Evolutionary conservation across 2,329 filamentous ascomycete genomes (phyloP), one percentile per base, ranked within the genome.

Genomic region (Ophiognomonia clavigignenti-juglandacearum): DNA sequence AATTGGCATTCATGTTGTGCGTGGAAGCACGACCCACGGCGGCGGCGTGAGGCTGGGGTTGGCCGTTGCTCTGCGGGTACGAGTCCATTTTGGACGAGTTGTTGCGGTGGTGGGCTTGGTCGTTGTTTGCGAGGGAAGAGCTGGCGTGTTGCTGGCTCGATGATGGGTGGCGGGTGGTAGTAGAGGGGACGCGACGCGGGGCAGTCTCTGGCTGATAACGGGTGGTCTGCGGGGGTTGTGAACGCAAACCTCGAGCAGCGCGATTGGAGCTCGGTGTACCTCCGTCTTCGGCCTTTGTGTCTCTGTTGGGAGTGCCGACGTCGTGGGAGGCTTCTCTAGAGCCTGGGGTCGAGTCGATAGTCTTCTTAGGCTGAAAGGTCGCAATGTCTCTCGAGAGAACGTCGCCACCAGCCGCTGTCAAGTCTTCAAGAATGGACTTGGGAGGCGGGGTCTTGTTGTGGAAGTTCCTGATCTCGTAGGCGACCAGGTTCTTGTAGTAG

Each of bases 401-500:
- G 29, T 83, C 78, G 16, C 86, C 88, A 41, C 89, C 88, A 64
- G 91, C 93, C 7, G 89, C 90, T 7, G 88, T 92, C 13, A 88
- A 86, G 36, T 90, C 83, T 65, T 96, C 90, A 27, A 96, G 73
- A 39, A 95, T 95, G 58, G 95, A 88, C 57, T 86, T 89, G 6
- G 89, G 88, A 14, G 90, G 90, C 0, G 90, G 90, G 53, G 90
- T 87, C 64, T 86, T 83, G 45, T 83, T 78, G 67, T 91, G 86
- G 35, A 90, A 69, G 10, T 82, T 85, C 39, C 80, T 80, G 59
- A 95, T 93, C 66, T 95, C 90, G 66, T 86, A 96, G 2, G 90
- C 89, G 11, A 86, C 85, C 37, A 96, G 77, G 59, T 92, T 89
- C 65, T 89, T 91, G 72, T 95, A 95, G 70, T 93, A 96, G 53